Evolutionary conservation across 768 basidiomycete species (phyloP), one percentile per base, ranked within the genome.

Genomic region (Hypholoma sublateritium): DNA sequence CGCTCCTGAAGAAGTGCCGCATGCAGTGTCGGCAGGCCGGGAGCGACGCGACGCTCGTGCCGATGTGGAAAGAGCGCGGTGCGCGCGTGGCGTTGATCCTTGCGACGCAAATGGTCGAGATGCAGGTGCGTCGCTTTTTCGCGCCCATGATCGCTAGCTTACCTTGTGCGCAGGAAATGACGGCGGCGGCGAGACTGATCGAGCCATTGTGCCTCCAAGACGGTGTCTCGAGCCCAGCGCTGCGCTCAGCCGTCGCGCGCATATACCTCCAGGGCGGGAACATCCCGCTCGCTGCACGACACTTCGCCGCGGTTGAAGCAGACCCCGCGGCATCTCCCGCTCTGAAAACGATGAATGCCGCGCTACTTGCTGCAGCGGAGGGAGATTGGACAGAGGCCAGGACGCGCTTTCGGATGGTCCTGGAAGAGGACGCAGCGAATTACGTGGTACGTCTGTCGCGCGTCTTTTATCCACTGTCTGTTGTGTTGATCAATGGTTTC

Each of bases 21-120:
- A 61, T 58, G 14, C 81, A 79, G 59, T 79, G 82, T 19, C 72
- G 80, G 35, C 70, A 72, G 34, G 75, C 74, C 1, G 50, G 66
- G 21, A 63, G 61, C n/a, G 79, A 81, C 56, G 50, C 66, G 5
- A 67, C 65, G 8, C 62, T 73, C 32, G 68, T 77, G 17, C 77
- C 79, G 50, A 92, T 93, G 90, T 94, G 91, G 91, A 85, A 85
- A 58, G 91, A 94, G 69, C 83, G 91, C 55, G 85, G 86, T 3
- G 82, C 87, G 14, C 76, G 92, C 48, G 73, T 93, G n/a, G 84
- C 80, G 53, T 68, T 94, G 53, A 91, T 93, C 58, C 80, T 92
- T 46, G 90, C 91, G 1, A 88, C 88, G 35, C 90, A 93, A 70
- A 71, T 93, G 65, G 75, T 91, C 51, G 92, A 94, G 71, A 91